These are phyloP conservation scores for Eurotiales sp. DNA, from an alignment of 2,329 filamentous ascomycete genomes.

Conservation along the genomic window DNA sequence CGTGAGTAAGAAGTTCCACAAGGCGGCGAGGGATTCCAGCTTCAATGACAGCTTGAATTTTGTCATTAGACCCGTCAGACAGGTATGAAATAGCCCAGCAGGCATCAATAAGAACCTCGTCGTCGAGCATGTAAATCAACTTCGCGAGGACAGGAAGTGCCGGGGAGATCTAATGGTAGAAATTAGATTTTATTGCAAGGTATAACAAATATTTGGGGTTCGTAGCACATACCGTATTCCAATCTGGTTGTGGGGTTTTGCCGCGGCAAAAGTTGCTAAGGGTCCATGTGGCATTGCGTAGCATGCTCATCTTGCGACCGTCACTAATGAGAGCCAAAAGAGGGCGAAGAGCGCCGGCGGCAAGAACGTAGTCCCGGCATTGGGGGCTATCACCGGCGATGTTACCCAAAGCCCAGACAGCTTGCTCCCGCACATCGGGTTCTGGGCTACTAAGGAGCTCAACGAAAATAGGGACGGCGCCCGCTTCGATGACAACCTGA, in stretches of 20 bases:
- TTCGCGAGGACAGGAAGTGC: constrained; percentile 93
- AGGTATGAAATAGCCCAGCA: constrained; percentile 99
- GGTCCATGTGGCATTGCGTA: constrained; percentile 97
- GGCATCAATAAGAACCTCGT: constrained; percentile 96
- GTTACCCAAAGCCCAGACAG: constrained; percentile 97
- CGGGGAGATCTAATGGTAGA: constrained; percentile 69
- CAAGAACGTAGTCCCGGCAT: constrained; percentile 94
- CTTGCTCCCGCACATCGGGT: constrained; percentile 95
- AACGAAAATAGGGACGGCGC: constrained; percentile 96
- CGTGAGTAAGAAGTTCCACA: constrained; percentile 96
- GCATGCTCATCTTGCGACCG: constrained; percentile 98
- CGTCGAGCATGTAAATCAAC: constrained; percentile 96
- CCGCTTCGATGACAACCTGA: constrained; percentile 97
- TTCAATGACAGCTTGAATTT: constrained; percentile 98
- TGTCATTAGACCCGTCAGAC: constrained; percentile 96
- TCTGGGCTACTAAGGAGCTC: constrained; percentile 93
- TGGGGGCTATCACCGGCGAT: constrained; percentile 97
- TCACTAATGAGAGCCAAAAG: constrained; percentile 87
- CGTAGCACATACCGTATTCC: constrained; percentile 72
- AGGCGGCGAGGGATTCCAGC: constrained; percentile 93
- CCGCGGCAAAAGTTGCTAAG: constrained; percentile 99
- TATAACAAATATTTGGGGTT: neutral
- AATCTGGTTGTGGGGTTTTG: constrained; percentile 98
- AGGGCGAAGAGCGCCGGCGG: constrained; percentile 85
- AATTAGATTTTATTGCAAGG: neutral